Evolutionary conservation across 2,329 filamentous ascomycete genomes (phyloP).

Genomic region (Epichloe elymi): DNA sequence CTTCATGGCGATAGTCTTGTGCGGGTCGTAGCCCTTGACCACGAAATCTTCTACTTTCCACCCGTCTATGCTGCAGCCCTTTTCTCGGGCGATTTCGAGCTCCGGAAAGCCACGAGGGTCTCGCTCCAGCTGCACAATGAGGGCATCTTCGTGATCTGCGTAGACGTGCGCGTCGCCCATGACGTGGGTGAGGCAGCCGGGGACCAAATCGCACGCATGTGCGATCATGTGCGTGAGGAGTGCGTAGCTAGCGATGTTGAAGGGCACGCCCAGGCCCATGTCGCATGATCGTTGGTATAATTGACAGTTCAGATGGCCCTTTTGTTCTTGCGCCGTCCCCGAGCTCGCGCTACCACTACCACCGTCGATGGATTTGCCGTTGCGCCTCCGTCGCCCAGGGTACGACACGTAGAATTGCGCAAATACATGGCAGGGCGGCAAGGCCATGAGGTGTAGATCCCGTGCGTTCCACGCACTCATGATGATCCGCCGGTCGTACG

Average conservation of each 20-base stretch:
- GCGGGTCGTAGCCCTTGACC: conserved; percentile 77
- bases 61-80: conserved; percentile 68
- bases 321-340: conserved; percentile 17
- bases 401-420: conserved; percentile 89
- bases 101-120: conserved; percentile 73
- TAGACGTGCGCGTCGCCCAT: conserved; percentile 99
- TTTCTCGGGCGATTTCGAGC: conserved; percentile 56
- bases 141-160: conserved; percentile 77
- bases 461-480: conserved; percentile 88
- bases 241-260: conserved; percentile 94
- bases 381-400: conserved; percentile 26
- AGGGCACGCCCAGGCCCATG: conserved; percentile 93
- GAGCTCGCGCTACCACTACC: not conserved
- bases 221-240: conserved; percentile 92
- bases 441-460: conserved; percentile 75
- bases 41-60: conserved; percentile 84
- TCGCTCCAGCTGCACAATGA: conserved; percentile 66
- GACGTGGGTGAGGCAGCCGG: conserved; percentile 80
- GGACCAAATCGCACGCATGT: conserved; percentile 69
- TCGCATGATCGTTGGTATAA: conserved; percentile 92
- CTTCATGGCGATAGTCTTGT: conserved; percentile 92
- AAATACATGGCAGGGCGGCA: conserved; percentile 96
- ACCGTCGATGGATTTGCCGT: not conserved
- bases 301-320: conserved; percentile 70
- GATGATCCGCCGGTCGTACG: conserved; percentile 83